Evolutionary conservation across 1,139 yeast species (phyloP), one percentile per base, ranked within the genome.

Genomic region (Ogataea hybrid): DNA sequence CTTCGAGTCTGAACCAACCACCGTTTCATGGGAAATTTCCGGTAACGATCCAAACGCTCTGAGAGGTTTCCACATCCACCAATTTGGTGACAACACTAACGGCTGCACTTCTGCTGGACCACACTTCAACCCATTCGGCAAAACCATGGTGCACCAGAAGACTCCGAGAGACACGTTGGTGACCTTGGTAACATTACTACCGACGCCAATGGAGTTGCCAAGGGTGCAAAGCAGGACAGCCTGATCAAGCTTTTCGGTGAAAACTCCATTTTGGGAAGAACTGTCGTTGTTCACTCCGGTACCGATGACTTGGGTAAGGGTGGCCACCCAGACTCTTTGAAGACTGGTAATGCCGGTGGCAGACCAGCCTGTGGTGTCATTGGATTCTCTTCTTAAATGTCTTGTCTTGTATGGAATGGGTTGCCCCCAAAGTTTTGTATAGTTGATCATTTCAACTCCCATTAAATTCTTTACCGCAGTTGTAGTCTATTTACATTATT

Each of bases 311-410:
- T 88, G 65, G 98, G 98, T 64, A 84, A 86, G 76, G 97, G 97
- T 67, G 96, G 92, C 47, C 82, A 83, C 65, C 84, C 86, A 52
- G 97, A 90, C 70, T 88, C 97, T 51, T 77, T 85, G 73, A 88
- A 86, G 75, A 92, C 97, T 56, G 98, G 98, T 72, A 90, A 92
- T 65, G 97, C 98, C 50, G 97, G 98, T 67, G 92, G 85, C 58
- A 88, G 98, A 81, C 90, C 95, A 56, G 98, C 98, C 53, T 92
- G 98, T 75, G 97, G 98, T 75, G 97, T 92, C 64, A 90, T 92
- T 73, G 97, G 98, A 61, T 63, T 85, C 52, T 60, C 86, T 47
- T 65, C 71, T 56, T 71, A 61, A 58, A 17, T 41, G 9, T 27
- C 22, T 21, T 41, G 9, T 27, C 22, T 21, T 31, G 23, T 25